phyloP scores from a whole-genome alignment of 1,284 basidiomycete species.

The Papiliotrema laurentii region DNA sequence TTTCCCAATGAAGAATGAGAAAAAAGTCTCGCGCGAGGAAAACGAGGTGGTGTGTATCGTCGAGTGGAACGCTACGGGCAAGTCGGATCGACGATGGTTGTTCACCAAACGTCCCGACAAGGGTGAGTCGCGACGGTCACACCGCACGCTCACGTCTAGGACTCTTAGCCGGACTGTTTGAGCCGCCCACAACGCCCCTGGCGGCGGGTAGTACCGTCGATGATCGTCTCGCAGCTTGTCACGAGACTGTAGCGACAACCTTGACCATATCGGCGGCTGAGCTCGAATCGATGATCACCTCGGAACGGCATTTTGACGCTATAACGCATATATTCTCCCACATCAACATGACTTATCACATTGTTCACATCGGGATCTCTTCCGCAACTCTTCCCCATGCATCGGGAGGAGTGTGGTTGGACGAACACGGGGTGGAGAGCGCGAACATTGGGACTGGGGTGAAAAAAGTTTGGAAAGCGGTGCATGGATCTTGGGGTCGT shows the following conservation, averaged over 20 bases:
- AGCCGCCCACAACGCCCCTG: constrained; percentile 40
- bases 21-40: constrained; percentile 80
- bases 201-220: not conserved
- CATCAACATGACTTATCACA: constrained; percentile 81
- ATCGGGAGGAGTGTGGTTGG: constrained; percentile 27
- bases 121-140: constrained; percentile 60
- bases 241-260: constrained; percentile 1
- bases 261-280: constrained; percentile 2
- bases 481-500: constrained; percentile 35
- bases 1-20: constrained; percentile 82
- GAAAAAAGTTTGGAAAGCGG: constrained; percentile 45
- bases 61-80: constrained; percentile 62
- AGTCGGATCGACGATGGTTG: constrained; percentile 57
- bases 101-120: constrained; percentile 74
- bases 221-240: constrained; percentile 10
- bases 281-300: not conserved
- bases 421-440: constrained; percentile 21
- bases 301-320: constrained; percentile 25
- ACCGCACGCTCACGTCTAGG: constrained; percentile 54
- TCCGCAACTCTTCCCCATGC: not conserved
- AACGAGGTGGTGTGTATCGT: constrained; percentile 78
- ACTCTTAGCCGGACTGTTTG: constrained; percentile 72
- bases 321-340: constrained; percentile 85
- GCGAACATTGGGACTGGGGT: constrained; percentile 48
- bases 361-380: constrained; percentile 39